Evolutionary conservation across 2,329 filamentous ascomycete genomes (phyloP).

Genomic region (Claviceps pazoutovae): DNA sequence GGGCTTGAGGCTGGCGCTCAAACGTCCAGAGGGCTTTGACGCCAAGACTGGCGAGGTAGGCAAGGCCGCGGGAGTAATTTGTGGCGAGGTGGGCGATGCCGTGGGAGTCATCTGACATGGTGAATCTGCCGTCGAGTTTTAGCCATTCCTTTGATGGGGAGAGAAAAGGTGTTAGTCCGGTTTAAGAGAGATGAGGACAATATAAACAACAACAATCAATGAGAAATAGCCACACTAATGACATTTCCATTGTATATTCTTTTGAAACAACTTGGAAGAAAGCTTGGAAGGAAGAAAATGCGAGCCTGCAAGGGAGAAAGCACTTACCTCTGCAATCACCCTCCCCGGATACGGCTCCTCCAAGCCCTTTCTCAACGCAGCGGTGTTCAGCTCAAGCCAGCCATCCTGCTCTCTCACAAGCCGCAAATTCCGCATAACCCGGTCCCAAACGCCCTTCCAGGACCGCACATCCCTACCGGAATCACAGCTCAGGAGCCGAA

Average conservation of each 20-base stretch:
- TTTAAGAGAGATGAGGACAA: too few species aligned
- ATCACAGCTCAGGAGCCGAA: constrained; percentile 63
- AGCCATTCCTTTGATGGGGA: constrained; percentile 48
- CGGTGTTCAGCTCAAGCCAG: constrained; percentile 79
- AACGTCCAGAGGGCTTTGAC: constrained; percentile 49
- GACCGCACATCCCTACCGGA: constrained; percentile 45
- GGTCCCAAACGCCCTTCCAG: constrained; percentile 57
- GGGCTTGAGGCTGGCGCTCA: constrained; percentile 18
- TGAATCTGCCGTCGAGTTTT: constrained; percentile 63
- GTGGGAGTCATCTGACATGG: constrained; percentile 91
- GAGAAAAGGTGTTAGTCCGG: not conserved
- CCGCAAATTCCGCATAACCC: constrained; percentile 59
- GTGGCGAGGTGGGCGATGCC: constrained; percentile 75
- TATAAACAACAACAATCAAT: too few species aligned
- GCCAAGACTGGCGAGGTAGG: constrained; percentile 54
- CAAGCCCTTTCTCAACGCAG: constrained; percentile 78
- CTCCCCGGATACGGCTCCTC: constrained; percentile 76
- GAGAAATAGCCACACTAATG: too few species aligned
- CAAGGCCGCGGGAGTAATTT: constrained; percentile 59
- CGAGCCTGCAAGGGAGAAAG: constrained; percentile 16
- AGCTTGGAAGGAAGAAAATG: not conserved
- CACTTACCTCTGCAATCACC: constrained; percentile 56
- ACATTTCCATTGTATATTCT: too few species aligned
- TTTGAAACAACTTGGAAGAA: not conserved
- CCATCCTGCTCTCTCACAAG: constrained; percentile 61